Evolutionary conservation across 192 early-diverging fungal genomes (phyloP), one percentile per base, ranked within the genome.

Genomic region (Rhizoclosmatium sp.): DNA sequence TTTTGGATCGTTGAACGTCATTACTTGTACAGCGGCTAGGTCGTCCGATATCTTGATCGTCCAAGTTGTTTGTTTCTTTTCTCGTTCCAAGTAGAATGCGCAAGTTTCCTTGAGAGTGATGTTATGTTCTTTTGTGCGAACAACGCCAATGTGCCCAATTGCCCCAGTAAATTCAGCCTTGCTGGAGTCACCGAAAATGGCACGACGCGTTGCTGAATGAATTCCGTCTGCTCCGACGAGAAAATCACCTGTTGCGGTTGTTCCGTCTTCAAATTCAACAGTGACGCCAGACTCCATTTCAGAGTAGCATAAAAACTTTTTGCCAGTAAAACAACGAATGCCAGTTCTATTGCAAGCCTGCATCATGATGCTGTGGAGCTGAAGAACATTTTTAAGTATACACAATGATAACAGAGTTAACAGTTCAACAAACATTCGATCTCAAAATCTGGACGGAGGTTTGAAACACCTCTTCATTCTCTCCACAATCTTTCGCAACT

Each of bases 111-210:
- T 21, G 12, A 69, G 46, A 49, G 21, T 56, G 56, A 61, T 56
- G 56, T 73, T 73, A 39, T 60, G 51, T 44, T 10, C 71, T 16
- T 70, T 51, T 23, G 49, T 5, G n/a, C 58, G 14, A 21, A 66
- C 47, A 21, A 70, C 51, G 7, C 76, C 76, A 49, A 78, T 69
- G 56, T 49, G 49, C 10, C 59, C 66, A n/a, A 51, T 42, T 5
- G 60, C 44, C 7, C 76, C 76, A 21, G 66, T 78, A 59, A 69
- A 78, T 48, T 19, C 21, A 23, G 76, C 65, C 41, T 16, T 23
- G 1, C 41, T 4, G 10, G 49, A 81, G 9, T 77, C 80, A 59
- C 82, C 85, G 16, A 85, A 41, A 14, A 85, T 39, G 16, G 78
- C 19, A 4, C 51, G 39, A 5, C 82, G 54, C 14, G 80, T 70